Evolutionary conservation across 2,329 filamentous ascomycete genomes (phyloP).

Genomic region (Xylaria sp.): DNA sequence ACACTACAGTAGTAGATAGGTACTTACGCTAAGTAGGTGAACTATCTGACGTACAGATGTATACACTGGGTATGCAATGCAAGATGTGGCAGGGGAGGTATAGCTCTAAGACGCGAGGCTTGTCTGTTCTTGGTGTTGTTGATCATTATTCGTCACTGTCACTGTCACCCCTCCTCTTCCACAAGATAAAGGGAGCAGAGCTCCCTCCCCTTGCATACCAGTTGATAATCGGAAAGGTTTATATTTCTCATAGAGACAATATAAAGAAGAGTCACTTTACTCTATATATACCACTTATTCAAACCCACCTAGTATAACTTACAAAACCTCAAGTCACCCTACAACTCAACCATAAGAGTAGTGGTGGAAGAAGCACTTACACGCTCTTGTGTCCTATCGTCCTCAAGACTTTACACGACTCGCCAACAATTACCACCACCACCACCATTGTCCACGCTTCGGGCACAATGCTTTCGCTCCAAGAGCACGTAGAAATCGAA

Average conservation of each 20-base stretch:
- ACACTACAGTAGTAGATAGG: background rate
- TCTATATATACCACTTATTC: background rate
- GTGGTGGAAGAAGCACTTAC: conserved; percentile 8
- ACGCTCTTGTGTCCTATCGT: conserved; percentile 29
- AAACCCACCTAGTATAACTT: background rate
- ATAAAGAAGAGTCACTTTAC: conserved; percentile 24
- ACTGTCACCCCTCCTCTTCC: conserved; percentile 22
- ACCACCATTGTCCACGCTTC: conserved; percentile 25
- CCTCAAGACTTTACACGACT: conserved; percentile 10
- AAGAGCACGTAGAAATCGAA: conserved; percentile 44
- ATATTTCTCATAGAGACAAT: conserved; percentile 26
- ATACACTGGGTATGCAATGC: conserved; percentile 21
- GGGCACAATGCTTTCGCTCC: conserved; percentile 43
- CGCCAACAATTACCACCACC: conserved; percentile 21
- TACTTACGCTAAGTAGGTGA: conserved; percentile 1
- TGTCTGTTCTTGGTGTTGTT: conserved; percentile 30
- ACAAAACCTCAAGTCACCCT: background rate
- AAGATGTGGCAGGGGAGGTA: conserved; percentile 25
- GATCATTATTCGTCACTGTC: conserved; percentile 34
- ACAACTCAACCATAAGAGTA: background rate
- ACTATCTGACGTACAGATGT: background rate
- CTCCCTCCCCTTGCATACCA: conserved; percentile 9
- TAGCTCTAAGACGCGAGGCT: conserved; percentile 23
- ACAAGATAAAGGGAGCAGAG: conserved; percentile 29
- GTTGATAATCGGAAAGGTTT: background rate